Percentiles rank a stretch among this genome's conserved stretches.
These are phyloP conservation scores for Nothopassalora personata DNA, from an alignment of 2,329 filamentous ascomycete genomes.

Conservation along the genomic window DNA sequence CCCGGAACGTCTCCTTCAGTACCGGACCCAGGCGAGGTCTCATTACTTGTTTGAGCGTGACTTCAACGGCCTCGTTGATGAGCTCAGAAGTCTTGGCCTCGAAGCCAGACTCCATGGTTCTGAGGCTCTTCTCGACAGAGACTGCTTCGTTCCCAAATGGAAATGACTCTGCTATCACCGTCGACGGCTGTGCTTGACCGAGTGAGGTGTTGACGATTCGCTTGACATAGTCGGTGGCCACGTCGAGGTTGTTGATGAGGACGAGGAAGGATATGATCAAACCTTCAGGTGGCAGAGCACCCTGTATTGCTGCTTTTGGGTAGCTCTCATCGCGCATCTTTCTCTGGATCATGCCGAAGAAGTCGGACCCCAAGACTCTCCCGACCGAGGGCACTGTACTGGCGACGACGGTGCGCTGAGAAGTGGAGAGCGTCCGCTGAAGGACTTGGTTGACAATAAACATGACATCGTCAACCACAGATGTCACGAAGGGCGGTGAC, in stretches of 20 bases:
- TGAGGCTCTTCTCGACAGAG: slow-evolving; percentile 64
- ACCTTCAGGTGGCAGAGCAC: slow-evolving; percentile 78
- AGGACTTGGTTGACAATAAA: slow-evolving; percentile 95
- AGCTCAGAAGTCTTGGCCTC: slow-evolving; percentile 74
- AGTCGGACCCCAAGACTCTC: slow-evolving; percentile 78
- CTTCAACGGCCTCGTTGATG: slow-evolving; percentile 74
- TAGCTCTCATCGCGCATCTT: slow-evolving; percentile 98
- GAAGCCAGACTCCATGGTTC: slow-evolving; percentile 66
- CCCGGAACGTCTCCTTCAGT: slow-evolving; percentile 81
- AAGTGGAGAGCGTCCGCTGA: slow-evolving; percentile 79
- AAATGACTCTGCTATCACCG: slow-evolving; percentile 55
- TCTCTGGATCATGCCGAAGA: slow-evolving; percentile 92
- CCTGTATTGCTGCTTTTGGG: slow-evolving; percentile 71
- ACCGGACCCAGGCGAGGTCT: slow-evolving; percentile 79
- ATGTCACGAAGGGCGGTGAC: slow-evolving; percentile 85
- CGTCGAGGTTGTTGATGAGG: slow-evolving; percentile 90
- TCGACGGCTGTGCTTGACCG: slow-evolving; percentile 22
- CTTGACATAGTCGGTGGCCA: slow-evolving; percentile 82
- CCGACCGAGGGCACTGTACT: slow-evolving; percentile 74
- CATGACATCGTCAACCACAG: slow-evolving; percentile 97
- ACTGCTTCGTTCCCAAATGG: slow-evolving; percentile 71
- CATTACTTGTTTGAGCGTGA: slow-evolving; percentile 81
- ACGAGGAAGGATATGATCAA: slow-evolving; percentile 86
- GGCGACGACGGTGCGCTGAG: slow-evolving; percentile 70
- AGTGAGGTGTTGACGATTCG: slow-evolving; percentile 74